Evolutionary conservation across 345 rosid genomes (phyloP), one percentile per base, ranked within the genome.

Genomic region (Sonneratia alba): DNA sequence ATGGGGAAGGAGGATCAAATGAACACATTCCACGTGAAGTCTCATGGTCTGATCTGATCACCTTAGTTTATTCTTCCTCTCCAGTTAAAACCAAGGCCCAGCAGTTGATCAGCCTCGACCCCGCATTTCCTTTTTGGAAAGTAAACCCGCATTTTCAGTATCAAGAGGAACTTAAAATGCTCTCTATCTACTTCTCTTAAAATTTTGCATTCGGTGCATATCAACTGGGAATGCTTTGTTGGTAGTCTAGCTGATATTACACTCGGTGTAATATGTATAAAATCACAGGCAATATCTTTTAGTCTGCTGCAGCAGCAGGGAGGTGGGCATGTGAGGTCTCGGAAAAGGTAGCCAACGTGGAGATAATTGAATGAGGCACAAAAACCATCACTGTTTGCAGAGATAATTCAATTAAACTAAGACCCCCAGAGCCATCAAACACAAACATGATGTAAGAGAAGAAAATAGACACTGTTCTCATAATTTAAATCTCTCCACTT

Each of bases 331-430:
- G 66, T 62, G 66, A 62, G 70, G 51, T 42, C 21, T 67, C 22
- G 56, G 15, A 3, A 48, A 66, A 15, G 36, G 21, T 22, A 32
- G 80, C 73, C 82, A 86, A 87, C 91, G 82, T 87, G 93, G 81
- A 76, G 84, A 85, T 84, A 74, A 87, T 87, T 88, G 86, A 85
- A 78, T 67, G 74, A 75, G 77, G 36, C 14, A 71, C 34, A 57
- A 70, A 77, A 71, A 55, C 77, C 80, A 62, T 74, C 84, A 73
- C 76, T 2, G 37, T 57, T 72, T 68, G 73, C 83, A 71, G 74
- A 13, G 74, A 74, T 74, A 66, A 76, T 76, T 55, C 70, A 70
- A 71, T 68, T 11, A 49, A 37, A 27, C 7, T 34, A 62, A 62
- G 51, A 47, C 15, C 51, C 51, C 51, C 32, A 27, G 32, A 27